Percentiles rank a stretch among this genome's conserved stretches.
Conservation (phyloP, 2,329 filamentous ascomycete species). For the Gaeumannomyces tritici region DNA sequence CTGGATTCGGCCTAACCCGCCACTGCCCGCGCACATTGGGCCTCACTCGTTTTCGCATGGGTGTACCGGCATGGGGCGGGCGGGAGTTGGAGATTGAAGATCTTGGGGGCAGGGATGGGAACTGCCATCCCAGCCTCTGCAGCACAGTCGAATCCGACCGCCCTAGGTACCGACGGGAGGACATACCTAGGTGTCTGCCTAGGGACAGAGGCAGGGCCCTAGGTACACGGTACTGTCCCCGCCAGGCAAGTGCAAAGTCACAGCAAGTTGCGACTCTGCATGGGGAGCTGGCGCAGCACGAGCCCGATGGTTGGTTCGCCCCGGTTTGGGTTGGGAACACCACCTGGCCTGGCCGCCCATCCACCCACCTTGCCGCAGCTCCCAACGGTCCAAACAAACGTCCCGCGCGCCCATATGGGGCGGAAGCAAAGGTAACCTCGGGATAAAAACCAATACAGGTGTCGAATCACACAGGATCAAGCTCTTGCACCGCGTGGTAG, state of each 20-base stretch:
- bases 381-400: not conserved
- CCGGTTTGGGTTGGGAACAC: not conserved
- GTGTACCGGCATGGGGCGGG: not conserved
- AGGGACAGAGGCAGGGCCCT: too few relatives aligned
- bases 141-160: not conserved
- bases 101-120: not conserved
- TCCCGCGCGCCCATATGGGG: not conserved
- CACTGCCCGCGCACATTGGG: not conserved
- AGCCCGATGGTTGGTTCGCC: not conserved
- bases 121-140: not conserved
- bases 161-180: too few relatives aligned
- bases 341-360: not conserved
- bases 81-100: not conserved
- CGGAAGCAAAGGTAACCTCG: not conserved
- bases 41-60: not conserved
- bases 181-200: too few relatives aligned
- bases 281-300: not conserved
- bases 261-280: not conserved
- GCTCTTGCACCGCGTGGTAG: not conserved
- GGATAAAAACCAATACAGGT: not conserved
- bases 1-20: not conserved
- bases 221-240: too few relatives aligned
- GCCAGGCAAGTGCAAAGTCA: too few relatives aligned
- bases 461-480: not conserved
- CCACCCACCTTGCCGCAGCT: not conserved